Base-by-base conservation (phyloP, 2,329 filamentous ascomycete genomes). In the Tolypocladium sp. region DNA sequence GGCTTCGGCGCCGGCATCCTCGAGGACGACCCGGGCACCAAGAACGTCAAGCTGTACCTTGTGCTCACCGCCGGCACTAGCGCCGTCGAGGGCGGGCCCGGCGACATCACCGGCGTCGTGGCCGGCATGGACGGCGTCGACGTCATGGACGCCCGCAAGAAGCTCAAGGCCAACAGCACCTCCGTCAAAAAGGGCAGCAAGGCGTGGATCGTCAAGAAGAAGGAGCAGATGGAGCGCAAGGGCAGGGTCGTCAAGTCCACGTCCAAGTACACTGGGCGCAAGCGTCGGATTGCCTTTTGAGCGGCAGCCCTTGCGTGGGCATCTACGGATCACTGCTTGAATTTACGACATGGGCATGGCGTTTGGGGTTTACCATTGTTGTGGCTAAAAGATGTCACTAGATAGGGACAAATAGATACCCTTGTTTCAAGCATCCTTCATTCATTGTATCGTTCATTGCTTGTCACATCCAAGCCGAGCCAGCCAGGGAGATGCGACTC, bases 1-100 rank as follows among this genome's bases (percentile, higher is more conserved):
- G 94, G 94, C 0, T 99, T 99, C 68, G 93, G 94, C 55, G 94
- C 94, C 0, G 94, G 94, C 76, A 82, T 99, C 40, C 78, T 99
- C 55, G 93, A 97, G 74, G 94, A 99, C 74, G 93, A 97, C 71
- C 90, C 90, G 0, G 93, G 92, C 51, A 99, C 94, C 42, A 99
- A 99, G 81, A 97, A 92, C 70, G 86, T 88, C 65, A 99, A 99
- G 79, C 79, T 95, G n/a, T 99, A 99, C 72, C 80, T 99, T 2
- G 93, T 99, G 0, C 77, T 99, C 38, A 97, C 92, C 0, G 94
- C 96, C 1, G 94, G 93, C 38, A 85, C 84, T 4, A 75, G 75
- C 0, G 76, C 74, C 0, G 70, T 76, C 0, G 76, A 78, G 2
- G 78, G 77, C 38, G 74, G 72, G 52, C 82, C 83, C 2, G 88